Percentiles rank a stretch among this genome's conserved stretches.
phyloP scores from a whole-genome alignment of 129 eudicot genomes.

The Saussurea involucrata region DNA sequence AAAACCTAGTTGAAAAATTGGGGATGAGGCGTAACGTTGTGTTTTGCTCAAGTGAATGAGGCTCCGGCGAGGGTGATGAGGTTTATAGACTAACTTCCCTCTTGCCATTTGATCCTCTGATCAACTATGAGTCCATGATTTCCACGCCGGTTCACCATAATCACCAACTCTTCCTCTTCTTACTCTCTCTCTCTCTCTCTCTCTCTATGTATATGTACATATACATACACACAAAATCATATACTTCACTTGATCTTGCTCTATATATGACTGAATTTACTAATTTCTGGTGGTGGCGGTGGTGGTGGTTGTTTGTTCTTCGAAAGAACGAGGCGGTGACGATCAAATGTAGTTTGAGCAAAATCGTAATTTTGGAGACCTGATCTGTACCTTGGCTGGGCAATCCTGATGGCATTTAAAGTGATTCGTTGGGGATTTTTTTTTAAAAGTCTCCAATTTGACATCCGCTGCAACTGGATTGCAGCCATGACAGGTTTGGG shows the following conservation, averaged over 20 bases:
- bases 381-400: constrained; percentile 37
- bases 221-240: not conserved
- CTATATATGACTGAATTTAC: not conserved
- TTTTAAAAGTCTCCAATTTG: not conserved
- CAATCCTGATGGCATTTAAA: constrained; percentile 15
- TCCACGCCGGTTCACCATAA: constrained; percentile 3
- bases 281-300: not conserved
- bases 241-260: not conserved
- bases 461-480: constrained; percentile 20
- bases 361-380: constrained; percentile 11
- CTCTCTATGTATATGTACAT: not conserved
- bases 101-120: constrained; percentile 19
- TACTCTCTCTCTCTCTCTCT: not conserved
- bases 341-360: constrained; percentile 15
- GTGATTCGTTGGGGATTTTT: not conserved
- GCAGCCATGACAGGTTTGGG: constrained; percentile 36
- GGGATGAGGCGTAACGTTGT: constrained; percentile 10
- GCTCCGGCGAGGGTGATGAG: constrained; percentile 13
- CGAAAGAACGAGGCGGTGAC: constrained; percentile 23
- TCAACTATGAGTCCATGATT: constrained; percentile 21
- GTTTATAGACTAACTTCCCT: not conserved
- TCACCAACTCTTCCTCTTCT: not conserved
- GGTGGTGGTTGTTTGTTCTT: not conserved
- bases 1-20: not conserved
- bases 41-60: constrained; percentile 23